Base-by-base conservation (phyloP, 768 basidiomycete species). In the Mycena rosella region DNA sequence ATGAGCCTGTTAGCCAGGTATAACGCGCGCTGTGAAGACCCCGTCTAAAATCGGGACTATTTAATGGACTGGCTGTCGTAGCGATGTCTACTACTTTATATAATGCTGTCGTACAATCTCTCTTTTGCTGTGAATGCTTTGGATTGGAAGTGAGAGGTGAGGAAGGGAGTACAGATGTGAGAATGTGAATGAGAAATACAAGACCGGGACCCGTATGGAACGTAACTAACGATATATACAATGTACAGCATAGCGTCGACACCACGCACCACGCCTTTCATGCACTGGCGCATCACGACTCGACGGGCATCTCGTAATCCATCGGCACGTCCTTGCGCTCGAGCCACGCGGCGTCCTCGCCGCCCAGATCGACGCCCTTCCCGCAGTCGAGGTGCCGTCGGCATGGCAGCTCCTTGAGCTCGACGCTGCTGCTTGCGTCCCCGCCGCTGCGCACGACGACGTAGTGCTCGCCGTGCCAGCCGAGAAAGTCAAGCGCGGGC, bases 241-340 rank as follows among this genome's bases (percentile, higher is more conserved):
- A 40, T 40, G 38, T 29, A 26, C 22, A 48, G 27, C 24, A 14
- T n/a, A 48, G 22, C 24, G 14, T 13, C n/a, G n/a, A n/a, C n/a
- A n/a, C n/a, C n/a, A n/a, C n/a, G n/a, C n/a, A n/a, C n/a, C n/a
- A n/a, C n/a, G n/a, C n/a, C n/a, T n/a, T n/a, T 40, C 38, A 40
- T 15, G 17, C 17, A n/a, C n/a, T n/a, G 38, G 15, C 8, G 7
- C 34, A 15, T 36, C 38, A 40, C 14, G 38, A 40, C 38, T 40
- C 38, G 14, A 40, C 38, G 38, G 89, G 86, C 80, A 86, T 84
- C 80, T 91, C 90, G 78, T 90, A 91, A 77, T 91, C 90, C 80
- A 91, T 90, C 61, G 89, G 90, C n/a, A 92, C 87, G 70, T 92
- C 90, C 78, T 89, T 91, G 73, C 89, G 81, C 78, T 90, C 90